Percentiles rank a stretch among this genome's conserved stretches.
Evolutionary conservation across 2,329 filamentous ascomycete genomes (phyloP).

Genomic region (Trichoderma oligosporum): DNA sequence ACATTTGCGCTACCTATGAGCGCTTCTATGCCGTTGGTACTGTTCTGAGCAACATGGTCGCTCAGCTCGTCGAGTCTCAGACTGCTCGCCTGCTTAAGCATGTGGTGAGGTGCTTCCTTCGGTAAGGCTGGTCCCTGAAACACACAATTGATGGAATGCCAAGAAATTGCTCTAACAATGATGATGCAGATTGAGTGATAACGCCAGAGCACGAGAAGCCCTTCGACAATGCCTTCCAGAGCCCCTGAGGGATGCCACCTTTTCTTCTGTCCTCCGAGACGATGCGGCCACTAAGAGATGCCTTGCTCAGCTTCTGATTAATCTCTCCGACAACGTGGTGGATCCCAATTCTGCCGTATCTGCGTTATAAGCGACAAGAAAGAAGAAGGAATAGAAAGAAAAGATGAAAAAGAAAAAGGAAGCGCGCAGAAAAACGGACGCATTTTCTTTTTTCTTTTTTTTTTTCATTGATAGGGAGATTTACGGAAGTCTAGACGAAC

Average conservation of each 20-base stretch:
- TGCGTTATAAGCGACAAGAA: slow-evolving; percentile 29
- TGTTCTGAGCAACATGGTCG: slow-evolving; percentile 97
- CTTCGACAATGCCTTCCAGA: slow-evolving; percentile 94
- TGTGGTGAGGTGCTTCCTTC: slow-evolving; percentile 92
- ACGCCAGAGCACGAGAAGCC: slow-evolving; percentile 90
- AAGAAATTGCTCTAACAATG: slow-evolving; percentile 21
- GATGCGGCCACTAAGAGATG: slow-evolving; percentile 97
- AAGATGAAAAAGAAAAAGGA: background rate
- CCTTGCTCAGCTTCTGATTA: slow-evolving; percentile 93
- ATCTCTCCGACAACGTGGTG: slow-evolving; percentile 83
- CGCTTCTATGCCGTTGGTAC: slow-evolving; percentile 97
- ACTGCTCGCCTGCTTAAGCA: slow-evolving; percentile 95
- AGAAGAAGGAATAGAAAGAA: slow-evolving; percentile 1
- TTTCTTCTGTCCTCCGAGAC: slow-evolving; percentile 91
- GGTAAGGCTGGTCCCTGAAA: slow-evolving; percentile 55
- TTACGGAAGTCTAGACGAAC: slow-evolving; percentile 25
- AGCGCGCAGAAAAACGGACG: background rate
- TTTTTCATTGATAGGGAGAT: slow-evolving; percentile 23
- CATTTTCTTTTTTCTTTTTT: background rate
- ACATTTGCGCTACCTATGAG: slow-evolving; percentile 98
- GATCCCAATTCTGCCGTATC: slow-evolving; percentile 40
- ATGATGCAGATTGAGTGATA: slow-evolving; percentile 74
- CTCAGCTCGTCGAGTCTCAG: slow-evolving; percentile 94
- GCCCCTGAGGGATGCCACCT: slow-evolving; percentile 96
- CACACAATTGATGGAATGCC: background rate